A percentile compares a stretch with the other conserved stretches of the same genome.
phyloP scores from a whole-genome alignment of 495 filamentous ascomycete genomes.

The Trypethelium eluteriae region DNA sequence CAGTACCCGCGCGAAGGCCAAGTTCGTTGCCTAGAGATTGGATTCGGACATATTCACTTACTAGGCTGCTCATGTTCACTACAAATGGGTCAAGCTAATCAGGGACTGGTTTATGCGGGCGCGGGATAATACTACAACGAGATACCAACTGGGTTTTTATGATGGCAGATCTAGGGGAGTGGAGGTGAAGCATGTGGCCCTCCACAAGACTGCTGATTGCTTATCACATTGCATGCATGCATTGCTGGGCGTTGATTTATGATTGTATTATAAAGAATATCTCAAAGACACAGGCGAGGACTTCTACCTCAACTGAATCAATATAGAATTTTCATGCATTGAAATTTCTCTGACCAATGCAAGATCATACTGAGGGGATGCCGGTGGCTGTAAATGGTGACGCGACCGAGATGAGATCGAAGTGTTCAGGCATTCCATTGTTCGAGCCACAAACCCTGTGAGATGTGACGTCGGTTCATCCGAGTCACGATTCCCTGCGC shows the following conservation, averaged over 20 bases:
- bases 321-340: background rate
- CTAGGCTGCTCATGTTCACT: background rate
- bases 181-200: conserved; percentile 26
- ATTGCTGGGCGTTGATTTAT: conserved; percentile 11
- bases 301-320: background rate
- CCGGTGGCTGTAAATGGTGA: background rate
- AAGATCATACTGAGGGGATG: background rate
- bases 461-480: conserved; percentile 1
- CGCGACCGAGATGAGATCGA: background rate
- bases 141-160: conserved; percentile 6
- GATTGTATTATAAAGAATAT: background rate
- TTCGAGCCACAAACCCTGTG: too few relatives aligned
- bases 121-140: background rate
- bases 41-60: background rate
- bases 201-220: conserved; percentile 10
- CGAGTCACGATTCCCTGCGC: background rate
- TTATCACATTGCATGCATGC: conserved; percentile 12
- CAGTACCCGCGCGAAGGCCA: conserved; percentile 91
- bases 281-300: too few relatives aligned
- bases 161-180: background rate
- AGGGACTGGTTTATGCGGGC: background rate
- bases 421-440: too few relatives aligned
- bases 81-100: too few relatives aligned
- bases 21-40: conserved; percentile 65
- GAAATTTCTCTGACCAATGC: background rate